Conservation (phyloP, 768 basidiomycete genomes). For the Naematelia aurantialba region DNA sequence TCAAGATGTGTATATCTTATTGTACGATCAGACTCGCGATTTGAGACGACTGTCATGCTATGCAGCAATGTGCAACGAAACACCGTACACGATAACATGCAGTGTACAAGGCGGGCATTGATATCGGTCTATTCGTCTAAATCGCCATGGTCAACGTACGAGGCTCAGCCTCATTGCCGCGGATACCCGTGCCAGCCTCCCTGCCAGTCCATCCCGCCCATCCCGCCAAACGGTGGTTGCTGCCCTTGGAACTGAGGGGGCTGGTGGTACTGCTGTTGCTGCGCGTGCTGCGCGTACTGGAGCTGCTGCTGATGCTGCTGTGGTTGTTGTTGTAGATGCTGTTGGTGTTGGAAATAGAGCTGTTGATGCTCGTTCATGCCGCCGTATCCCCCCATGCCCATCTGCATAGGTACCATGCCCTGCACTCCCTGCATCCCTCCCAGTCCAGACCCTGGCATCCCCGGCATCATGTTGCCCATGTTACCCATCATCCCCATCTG, state of each 20-base stretch:
- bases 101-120: too few species aligned
- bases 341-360: background rate
- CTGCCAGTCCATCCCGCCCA: slow-evolving; percentile 14
- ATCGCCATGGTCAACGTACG: background rate
- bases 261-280: background rate
- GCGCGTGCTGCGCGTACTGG: background rate
- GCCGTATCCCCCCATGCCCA: slow-evolving; percentile 3
- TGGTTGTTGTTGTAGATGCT: background rate
- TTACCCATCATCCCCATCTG: slow-evolving; percentile 5
- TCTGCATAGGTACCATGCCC: background rate
- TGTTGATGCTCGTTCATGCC: slow-evolving; percentile 4
- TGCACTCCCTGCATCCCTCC: too few species aligned
- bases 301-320: background rate
- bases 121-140: too few species aligned
- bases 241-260: background rate
- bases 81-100: background rate
- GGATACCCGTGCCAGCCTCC: slow-evolving; percentile 5
- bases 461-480: slow-evolving; percentile 6
- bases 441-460: too few species aligned
- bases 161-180: background rate
- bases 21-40: background rate
- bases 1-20: background rate
- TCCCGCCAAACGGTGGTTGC: slow-evolving; percentile 1
- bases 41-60: background rate
- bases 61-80: background rate